Evolutionary conservation across 2,329 filamentous ascomycete genomes (phyloP), one percentile per base, ranked within the genome.

Genomic region (Gyromitra esculenta): DNA sequence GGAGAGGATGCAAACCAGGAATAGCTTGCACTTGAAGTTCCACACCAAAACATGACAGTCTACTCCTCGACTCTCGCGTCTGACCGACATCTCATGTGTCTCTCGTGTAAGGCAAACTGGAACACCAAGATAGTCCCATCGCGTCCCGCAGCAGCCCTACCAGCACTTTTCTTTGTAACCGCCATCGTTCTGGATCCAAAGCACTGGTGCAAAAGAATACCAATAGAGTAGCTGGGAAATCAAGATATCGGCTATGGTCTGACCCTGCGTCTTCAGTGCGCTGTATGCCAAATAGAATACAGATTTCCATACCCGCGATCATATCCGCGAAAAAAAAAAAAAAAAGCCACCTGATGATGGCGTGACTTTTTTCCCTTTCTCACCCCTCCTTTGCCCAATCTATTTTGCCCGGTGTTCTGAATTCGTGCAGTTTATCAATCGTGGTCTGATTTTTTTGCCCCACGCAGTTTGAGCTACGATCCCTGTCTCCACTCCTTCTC

Each of bases 371-470:
- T 74, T 73, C 48, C 37, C 35, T n/a, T 31, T 63, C 50, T 64
- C 71, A 25, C 75, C 63, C 73, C 48, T 43, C 52, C 43, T 54
- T 50, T 54, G 64, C 59, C 43, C 56, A 56, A 56, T 65, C 54
- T 57, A 43, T 68, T 68, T 68, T 65, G 71, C 69, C 70, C 70
- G 75, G 75, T 39, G 70, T 68, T 74, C 64, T 74, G 41, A 64
- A 59, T 70, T 64, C 9, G 73, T 71, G 64, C 56, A 64, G 57
- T 56, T 68, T 57, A 67, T 70, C 50, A 68, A 64, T 76, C 63
- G 57, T 77, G 75, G 75, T 74, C 75, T 77, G 75, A 77, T 77
- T 74, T 77, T 76, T 75, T 77, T 75, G 41, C 72, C 72, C 72
- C 72, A 66, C 72, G 66, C 72, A 39, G 72, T 65, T 75, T 64